phyloP scores from a whole-genome alignment of 768 basidiomycete species.

The Daedalea quercina region DNA sequence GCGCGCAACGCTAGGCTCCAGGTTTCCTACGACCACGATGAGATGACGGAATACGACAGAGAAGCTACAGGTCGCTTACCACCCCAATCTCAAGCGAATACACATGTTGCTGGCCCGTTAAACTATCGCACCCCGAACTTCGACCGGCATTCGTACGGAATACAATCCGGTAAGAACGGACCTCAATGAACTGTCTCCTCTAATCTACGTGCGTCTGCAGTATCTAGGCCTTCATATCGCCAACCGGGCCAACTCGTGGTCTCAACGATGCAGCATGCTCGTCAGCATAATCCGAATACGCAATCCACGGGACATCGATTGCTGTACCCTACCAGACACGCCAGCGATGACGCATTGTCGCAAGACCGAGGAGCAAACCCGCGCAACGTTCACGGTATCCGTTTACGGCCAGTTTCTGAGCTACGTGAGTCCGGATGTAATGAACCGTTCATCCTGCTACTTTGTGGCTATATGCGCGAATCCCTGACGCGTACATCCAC shows the following conservation, averaged over 20 bases:
- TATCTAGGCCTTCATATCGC: not conserved
- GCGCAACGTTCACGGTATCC: slow-evolving; percentile 38
- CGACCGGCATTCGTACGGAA: not conserved
- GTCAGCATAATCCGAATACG: not conserved
- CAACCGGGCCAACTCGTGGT: not conserved
- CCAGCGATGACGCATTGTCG: not conserved
- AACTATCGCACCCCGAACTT: not conserved
- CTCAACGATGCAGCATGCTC: not conserved
- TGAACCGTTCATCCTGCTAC: not conserved
- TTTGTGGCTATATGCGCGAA: not conserved
- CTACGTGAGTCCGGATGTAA: slow-evolving; percentile 44
- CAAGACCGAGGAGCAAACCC: slow-evolving; percentile 19
- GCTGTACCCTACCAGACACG: not conserved
- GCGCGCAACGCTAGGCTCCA: not conserved
- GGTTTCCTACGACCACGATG: not conserved
- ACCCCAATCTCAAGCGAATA: not conserved
- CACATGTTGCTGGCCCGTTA: not conserved
- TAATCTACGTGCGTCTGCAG: not conserved
- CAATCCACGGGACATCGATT: not conserved
- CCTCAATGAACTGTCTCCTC: not conserved
- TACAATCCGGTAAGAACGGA: not conserved
- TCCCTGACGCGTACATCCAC: slow-evolving; percentile 3
- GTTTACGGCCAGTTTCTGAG: slow-evolving; percentile 63
- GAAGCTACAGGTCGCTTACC: not conserved
- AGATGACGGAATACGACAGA: not conserved